Base-by-base conservation (phyloP, 306 rosid species). In the Vigna nakashimae region DNA sequence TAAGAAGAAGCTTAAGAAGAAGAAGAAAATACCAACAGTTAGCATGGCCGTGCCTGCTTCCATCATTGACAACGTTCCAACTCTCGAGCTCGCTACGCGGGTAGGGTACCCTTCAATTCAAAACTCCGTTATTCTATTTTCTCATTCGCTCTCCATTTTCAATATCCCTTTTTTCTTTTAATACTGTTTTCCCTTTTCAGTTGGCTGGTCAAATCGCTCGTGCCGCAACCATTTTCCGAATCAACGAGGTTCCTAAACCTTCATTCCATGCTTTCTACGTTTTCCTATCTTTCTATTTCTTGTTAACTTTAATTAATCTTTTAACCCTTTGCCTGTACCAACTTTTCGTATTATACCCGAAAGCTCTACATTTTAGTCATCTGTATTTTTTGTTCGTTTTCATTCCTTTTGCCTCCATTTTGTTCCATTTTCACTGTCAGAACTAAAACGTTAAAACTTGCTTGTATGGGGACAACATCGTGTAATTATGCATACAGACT, bases 171-270 rank as follows among this genome's bases (percentile, higher is more conserved):
- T 67, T 32, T 12, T 67, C 34, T 28, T 4, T 2, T 62, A 15
- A 6, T 62, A 13, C 66, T 18, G 3, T 50, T 65, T 64, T 1
- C 28, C 51, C 71, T 36, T 86, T 69, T 60, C 86, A 96, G 99
- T 79, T 96, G 86, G 98, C 97, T 83, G 90, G 99, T 80, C 97
- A 91, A 84, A 91, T 96, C 42, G 97, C 99, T 65, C 99, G 99
- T 30, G 99, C 99, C 7, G 93, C 95, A 15, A 91, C 99, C 13
- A 92, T 96, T 90, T 95, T 95, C 78, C 91, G 96, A 82, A 87
- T 95, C 76, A 85, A 92, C 20, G 98, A 96, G 98, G 99, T 94
- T 68, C 12, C 10, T 64, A 26, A 42, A 22, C 20, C 49, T 66
- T 65, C 50, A 12, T 1, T 45, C 32, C 22, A 2, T 70, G 56